Evolutionary conservation across 345 rosid species (phyloP), one percentile per base, ranked within the genome.

Genomic region (Linum lewisii): DNA sequence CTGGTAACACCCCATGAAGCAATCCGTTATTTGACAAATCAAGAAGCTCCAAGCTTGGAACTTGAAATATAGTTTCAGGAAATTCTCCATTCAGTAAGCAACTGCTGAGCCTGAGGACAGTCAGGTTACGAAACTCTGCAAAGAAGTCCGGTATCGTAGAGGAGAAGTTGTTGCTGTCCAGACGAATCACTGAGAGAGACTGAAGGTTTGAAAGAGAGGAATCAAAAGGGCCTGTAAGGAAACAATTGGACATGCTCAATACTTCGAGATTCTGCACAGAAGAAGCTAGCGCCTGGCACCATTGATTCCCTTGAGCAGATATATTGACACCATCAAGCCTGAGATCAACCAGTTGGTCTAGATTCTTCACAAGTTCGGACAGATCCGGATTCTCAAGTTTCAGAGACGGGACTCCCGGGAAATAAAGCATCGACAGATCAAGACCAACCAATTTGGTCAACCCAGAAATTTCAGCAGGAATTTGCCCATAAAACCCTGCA

Each of bases 1-100:
- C 44, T 7, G 25, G 52, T 8, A 73, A 34, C 0, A 38, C 71
- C 18, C 82, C 78, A 2, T 51, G 14, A 23, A 77, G 84, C 0
- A 64, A n/a, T 0, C 0, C 0, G 60, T 25, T 6, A 55, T 57
- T 3, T 16, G 22, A 57, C 38, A 57, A 29, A 23, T 57, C 60
- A 20, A 57, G 60, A 57, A 57, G 6, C 60, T 57, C 42, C 21
- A 57, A 36, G 16, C 42, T 57, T 57, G 19, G 60, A 7, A 57
- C 14, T 20, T 25, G 60, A 36, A 57, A 29, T 57, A 57, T 26
- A 6, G 4, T 25, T 57, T 6, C 42, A 0, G 60, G 60, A 25
- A 57, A 14, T 16, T 5, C 29, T 57, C 42, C 60, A 3, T 5
- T 15, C 44, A 57, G 19, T 44, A 13, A 21, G 44, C 60, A 57